Evolutionary conservation across 805 yeast genomes (phyloP).

Genomic region (Yarrowia alimentaria): DNA sequence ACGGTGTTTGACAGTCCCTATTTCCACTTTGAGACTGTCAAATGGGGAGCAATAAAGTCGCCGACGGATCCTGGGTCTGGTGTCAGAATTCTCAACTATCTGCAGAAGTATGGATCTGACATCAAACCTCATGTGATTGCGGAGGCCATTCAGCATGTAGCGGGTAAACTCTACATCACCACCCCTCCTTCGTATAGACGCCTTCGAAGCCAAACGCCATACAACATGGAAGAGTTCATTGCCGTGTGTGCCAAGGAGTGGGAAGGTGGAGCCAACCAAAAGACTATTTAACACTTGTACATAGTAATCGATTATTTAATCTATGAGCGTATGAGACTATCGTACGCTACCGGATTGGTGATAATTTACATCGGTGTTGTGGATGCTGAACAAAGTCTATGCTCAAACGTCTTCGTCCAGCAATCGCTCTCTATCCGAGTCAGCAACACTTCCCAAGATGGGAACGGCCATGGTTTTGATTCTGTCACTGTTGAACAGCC

Average conservation of each 20-base stretch:
- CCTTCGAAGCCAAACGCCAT: constrained; percentile 3
- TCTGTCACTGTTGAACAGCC: constrained; percentile 29
- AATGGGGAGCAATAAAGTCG: constrained; percentile 9
- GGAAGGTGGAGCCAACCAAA: not conserved
- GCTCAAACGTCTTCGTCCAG: constrained; percentile 3
- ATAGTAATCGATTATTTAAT: not conserved
- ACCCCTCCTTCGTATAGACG: constrained; percentile 1
- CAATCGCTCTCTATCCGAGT: not conserved
- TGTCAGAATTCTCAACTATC: constrained; percentile 3
- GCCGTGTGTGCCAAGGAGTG: not conserved
- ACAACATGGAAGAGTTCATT: constrained; percentile 2
- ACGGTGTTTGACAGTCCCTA: not conserved
- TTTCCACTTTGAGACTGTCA: constrained; percentile 17
- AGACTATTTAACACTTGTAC: not conserved
- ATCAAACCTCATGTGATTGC: not conserved
- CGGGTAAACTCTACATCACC: constrained; percentile 2
- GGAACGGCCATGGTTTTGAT: constrained; percentile 14
- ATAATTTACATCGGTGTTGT: no score
- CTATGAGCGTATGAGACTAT: not conserved
- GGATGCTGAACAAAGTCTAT: no score
- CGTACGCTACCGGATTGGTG: not conserved
- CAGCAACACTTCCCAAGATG: not conserved
- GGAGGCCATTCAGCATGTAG: constrained; percentile 4
- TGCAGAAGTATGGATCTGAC: not conserved
- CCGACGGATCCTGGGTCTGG: constrained; percentile 18